These are phyloP conservation scores for Emergomyces orientalis DNA, from an alignment of 2,329 filamentous ascomycete genomes.

Conservation along the genomic window DNA sequence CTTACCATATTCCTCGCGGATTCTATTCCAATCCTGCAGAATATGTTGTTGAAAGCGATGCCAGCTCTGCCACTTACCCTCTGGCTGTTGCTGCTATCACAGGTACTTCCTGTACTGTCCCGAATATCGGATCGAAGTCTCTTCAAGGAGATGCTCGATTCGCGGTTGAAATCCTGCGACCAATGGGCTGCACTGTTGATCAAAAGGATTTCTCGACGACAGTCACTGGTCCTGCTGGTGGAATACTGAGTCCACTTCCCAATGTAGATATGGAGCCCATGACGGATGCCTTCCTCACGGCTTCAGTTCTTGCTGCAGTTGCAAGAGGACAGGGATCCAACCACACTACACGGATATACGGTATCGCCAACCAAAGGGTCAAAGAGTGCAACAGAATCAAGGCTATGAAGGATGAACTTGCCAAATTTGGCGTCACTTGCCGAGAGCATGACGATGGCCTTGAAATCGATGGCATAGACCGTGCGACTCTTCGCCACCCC, in stretches of 20 bases:
- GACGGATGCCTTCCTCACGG: constrained; percentile 96
- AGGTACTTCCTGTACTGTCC: constrained; percentile 88
- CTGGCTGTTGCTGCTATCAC: constrained; percentile 90
- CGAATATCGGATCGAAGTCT: constrained; percentile 87
- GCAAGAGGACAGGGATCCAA: constrained; percentile 57
- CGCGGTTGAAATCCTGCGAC: constrained; percentile 75
- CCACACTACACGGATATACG: constrained; percentile 69
- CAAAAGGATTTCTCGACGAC: constrained; percentile 82
- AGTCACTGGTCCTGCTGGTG: constrained; percentile 74
- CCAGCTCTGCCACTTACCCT: constrained; percentile 94
- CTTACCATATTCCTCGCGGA: constrained; percentile 85
- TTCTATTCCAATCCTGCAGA: constrained; percentile 72
- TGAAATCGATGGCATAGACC: constrained; percentile 49
- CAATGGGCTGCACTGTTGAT: constrained; percentile 87
- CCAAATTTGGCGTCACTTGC: constrained; percentile 83
- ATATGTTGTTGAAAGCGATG: constrained; percentile 92
- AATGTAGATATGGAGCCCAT: constrained; percentile 98
- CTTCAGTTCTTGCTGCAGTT: constrained; percentile 84
- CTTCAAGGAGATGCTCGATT: constrained; percentile 93
- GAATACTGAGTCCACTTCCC: constrained; percentile 62
- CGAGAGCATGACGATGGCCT: constrained; percentile 93
- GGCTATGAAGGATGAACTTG: constrained; percentile 90
- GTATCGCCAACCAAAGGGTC: constrained; percentile 94
- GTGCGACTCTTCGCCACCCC: constrained; percentile 46
- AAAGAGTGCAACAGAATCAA: constrained; percentile 96